These are phyloP conservation scores for Solanum medicagineum DNA, from an alignment of 257 asterid species.

Conservation along the genomic window DNA sequence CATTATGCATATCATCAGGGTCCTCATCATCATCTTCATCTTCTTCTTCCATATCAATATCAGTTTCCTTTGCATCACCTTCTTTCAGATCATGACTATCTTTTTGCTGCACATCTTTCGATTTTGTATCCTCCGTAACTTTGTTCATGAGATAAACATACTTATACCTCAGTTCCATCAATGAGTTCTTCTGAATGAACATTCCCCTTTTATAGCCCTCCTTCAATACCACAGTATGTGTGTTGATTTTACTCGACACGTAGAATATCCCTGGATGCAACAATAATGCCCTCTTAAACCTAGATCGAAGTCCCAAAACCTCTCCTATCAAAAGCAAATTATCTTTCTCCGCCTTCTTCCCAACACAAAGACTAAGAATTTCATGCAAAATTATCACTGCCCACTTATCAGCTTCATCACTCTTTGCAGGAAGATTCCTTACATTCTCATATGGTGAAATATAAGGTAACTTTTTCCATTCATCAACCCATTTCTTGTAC, in stretches of 20 bases:
- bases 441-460: constrained; percentile 67
- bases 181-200: constrained; percentile 44
- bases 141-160: constrained; percentile 54
- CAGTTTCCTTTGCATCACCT: constrained; percentile 19
- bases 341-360: constrained; percentile 76
- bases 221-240: constrained; percentile 64
- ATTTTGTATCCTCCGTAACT: constrained; percentile 28
- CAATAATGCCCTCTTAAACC: constrained; percentile 63
- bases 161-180: constrained; percentile 55
- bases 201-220: constrained; percentile 70
- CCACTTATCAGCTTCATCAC: constrained; percentile 81
- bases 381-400: constrained; percentile 67
- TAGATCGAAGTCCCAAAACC: constrained; percentile 68
- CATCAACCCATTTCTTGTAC: constrained; percentile 76
- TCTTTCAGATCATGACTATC: constrained; percentile 14
- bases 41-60: constrained; percentile 17
- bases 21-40: constrained; percentile 21
- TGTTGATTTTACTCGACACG: constrained; percentile 56
- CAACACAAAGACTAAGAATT: constrained; percentile 64
- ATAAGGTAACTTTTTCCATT: constrained; percentile 84
- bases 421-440: constrained; percentile 31
- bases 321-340: constrained; percentile 60
- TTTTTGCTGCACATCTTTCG: constrained; percentile 16
- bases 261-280: constrained; percentile 91
- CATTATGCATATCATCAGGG: constrained; percentile 17